phyloP scores from a whole-genome alignment of 2,329 filamentous ascomycete species.

The Berkeleyomyces rouxiae region DNA sequence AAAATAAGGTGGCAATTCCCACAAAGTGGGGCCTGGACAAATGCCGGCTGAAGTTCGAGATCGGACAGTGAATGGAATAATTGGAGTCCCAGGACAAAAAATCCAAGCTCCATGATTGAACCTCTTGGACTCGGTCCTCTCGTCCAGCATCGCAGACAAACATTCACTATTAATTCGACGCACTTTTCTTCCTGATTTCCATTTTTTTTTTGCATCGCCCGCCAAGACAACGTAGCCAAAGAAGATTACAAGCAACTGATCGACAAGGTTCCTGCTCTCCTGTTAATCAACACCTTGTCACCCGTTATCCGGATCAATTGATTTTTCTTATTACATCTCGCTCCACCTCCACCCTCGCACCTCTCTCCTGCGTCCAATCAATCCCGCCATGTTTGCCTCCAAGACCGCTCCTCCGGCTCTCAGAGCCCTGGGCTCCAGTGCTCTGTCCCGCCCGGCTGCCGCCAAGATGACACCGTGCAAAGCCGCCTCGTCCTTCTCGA shows the following conservation, averaged over 20 bases:
- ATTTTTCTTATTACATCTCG: not conserved
- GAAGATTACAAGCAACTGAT: not conserved
- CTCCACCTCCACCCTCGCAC: not conserved
- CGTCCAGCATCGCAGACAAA: not conserved
- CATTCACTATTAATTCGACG: not conserved
- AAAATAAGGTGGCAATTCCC: not conserved
- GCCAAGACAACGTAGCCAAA: no score
- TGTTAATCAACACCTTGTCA: not conserved
- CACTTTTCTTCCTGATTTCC: not conserved
- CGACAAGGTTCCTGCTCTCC: not conserved
- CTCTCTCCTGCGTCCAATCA: no score
- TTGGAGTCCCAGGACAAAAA: not conserved
- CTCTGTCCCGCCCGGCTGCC: not conserved
- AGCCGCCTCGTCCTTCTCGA: constrained; percentile 1
- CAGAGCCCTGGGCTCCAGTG: not conserved
- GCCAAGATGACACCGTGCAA: not conserved
- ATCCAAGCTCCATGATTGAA: not conserved
- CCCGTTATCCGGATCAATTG: not conserved
- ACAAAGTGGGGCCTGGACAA: constrained; percentile 4
- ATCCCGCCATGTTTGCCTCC: constrained; percentile 4
- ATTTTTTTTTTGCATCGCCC: no score
- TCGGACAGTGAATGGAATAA: not conserved
- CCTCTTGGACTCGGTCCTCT: not conserved
- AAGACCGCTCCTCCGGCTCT: constrained; percentile 1
- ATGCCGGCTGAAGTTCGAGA: not conserved